Conservation (phyloP, 2,329 filamentous ascomycete species). For the Aspergillus floridensis region DNA sequence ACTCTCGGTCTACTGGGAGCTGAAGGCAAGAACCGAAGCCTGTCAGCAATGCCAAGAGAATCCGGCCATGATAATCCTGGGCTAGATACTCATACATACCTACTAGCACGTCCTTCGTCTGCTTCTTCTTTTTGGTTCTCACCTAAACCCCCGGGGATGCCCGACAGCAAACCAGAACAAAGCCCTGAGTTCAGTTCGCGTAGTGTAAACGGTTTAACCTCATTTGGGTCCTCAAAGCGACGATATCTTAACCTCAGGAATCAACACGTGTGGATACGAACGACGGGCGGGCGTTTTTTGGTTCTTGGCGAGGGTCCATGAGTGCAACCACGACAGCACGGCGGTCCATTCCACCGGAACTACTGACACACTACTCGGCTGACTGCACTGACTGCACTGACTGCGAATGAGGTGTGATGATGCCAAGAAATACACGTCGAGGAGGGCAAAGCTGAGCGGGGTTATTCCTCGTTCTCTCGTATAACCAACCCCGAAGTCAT, state of each 20-base stretch:
- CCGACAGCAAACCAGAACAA: neutral
- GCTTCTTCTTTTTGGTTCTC: neutral
- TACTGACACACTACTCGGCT: too few species aligned
- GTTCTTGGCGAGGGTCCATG: neutral
- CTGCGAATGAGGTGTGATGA: neutral
- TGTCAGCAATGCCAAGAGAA: constrained; percentile 3
- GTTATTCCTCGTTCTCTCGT: neutral
- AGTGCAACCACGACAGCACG: constrained; percentile 2
- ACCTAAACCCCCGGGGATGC: neutral
- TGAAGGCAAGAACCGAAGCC: neutral
- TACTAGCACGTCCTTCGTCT: too few species aligned
- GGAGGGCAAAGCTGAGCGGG: neutral
- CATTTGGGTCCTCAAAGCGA: neutral
- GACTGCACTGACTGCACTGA: too few species aligned
- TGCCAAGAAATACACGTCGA: neutral
- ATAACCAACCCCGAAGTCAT: constrained; percentile 1
- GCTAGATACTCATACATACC: too few species aligned
- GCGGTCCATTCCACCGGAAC: constrained; percentile 3
- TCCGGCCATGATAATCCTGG: neutral
- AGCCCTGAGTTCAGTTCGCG: neutral
- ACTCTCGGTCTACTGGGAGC: neutral
- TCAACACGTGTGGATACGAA: constrained; percentile 7
- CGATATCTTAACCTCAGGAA: neutral
- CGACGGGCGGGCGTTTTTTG: neutral
- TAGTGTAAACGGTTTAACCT: neutral